A percentile compares a stretch with the other conserved stretches of the same genome.
Evolutionary conservation across 208 protist genomes (phyloP).

Genomic region (Trypanosoma theileri): DNA sequence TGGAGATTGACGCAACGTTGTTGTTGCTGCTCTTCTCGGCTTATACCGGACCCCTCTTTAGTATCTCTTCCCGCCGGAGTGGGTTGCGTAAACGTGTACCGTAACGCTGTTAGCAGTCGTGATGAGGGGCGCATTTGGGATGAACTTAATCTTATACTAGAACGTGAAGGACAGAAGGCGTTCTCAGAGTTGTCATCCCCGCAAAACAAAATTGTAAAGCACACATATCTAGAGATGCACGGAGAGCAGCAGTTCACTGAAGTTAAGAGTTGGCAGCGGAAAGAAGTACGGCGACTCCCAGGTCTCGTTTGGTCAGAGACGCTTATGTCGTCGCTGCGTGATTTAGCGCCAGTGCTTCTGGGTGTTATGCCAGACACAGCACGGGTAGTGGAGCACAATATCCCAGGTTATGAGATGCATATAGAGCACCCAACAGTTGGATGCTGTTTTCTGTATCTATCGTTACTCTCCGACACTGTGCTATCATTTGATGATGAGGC

Average conservation of each 20-base stretch:
- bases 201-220: slow-evolving; percentile 62
- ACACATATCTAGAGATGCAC: slow-evolving; percentile 84
- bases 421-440: slow-evolving; percentile 84
- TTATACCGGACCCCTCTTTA: slow-evolving; percentile 52
- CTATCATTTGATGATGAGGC: slow-evolving; percentile 84
- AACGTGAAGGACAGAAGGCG: slow-evolving; percentile 62
- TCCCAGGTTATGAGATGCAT: slow-evolving; percentile 88
- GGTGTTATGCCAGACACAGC: slow-evolving; percentile 65
- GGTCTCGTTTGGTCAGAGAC: slow-evolving; percentile 83
- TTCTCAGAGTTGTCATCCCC: slow-evolving; percentile 47
- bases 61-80: slow-evolving; percentile 62
- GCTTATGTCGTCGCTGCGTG: slow-evolving; percentile 41
- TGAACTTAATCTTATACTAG: slow-evolving; percentile 61
- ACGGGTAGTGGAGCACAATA: slow-evolving; percentile 82
- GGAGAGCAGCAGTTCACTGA: slow-evolving; percentile 76
- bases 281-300: slow-evolving; percentile 64
- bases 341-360: slow-evolving; percentile 38
- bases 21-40: background rate
- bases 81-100: slow-evolving; percentile 62
- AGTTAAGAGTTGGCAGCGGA: slow-evolving; percentile 68
- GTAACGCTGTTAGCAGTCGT: slow-evolving; percentile 60
- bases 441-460: slow-evolving; percentile 75
- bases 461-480: slow-evolving; percentile 77
- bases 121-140: slow-evolving; percentile 72
- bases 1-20: slow-evolving; percentile 13